A percentile compares a stretch with the other conserved stretches of the same genome.
phyloP scores from a whole-genome alignment of 352 stramenopile species.

The Thalassiosira livingstoniorum region DNA sequence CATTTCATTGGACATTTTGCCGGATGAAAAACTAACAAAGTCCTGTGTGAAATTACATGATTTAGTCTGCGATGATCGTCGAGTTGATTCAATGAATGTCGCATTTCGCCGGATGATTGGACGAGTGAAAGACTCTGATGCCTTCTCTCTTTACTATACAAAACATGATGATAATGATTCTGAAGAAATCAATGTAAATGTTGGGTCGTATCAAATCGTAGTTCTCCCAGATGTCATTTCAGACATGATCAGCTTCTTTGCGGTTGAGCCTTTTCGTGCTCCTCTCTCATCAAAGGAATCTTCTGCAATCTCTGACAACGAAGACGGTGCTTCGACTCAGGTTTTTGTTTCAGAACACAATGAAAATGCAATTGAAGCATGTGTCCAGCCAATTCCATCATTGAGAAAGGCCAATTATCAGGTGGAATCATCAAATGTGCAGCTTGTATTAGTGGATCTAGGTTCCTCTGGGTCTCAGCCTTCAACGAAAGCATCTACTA shows the following conservation, averaged over 20 bases:
- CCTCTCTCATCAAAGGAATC: slow-evolving; percentile 5
- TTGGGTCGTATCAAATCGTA: slow-evolving; percentile 83
- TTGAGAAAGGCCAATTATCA: slow-evolving; percentile 67
- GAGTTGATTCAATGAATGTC: slow-evolving; percentile 45
- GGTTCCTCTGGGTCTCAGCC: slow-evolving; percentile 56
- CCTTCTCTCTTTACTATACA: slow-evolving; percentile 79
- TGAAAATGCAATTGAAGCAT: slow-evolving; percentile 55
- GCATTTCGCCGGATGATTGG: slow-evolving; percentile 79
- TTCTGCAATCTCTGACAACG: slow-evolving; percentile 12
- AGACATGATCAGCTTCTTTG: slow-evolving; percentile 76
- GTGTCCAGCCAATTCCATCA: slow-evolving; percentile 26
- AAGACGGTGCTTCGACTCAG: slow-evolving; percentile 30
- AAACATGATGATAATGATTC: slow-evolving; percentile 63
- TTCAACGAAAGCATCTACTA: slow-evolving; percentile 52
- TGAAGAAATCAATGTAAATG: slow-evolving; percentile 66
- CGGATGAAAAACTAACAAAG: slow-evolving; percentile 69
- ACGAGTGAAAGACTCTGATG: slow-evolving; percentile 57
- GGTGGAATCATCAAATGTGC: slow-evolving; percentile 71
- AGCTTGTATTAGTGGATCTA: slow-evolving; percentile 67
- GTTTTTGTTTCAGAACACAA: slow-evolving; percentile 53
- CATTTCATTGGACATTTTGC: slow-evolving; percentile 71
- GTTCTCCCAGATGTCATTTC: slow-evolving; percentile 82
- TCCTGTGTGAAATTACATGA: slow-evolving; percentile 75
- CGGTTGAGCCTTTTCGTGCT: slow-evolving; percentile 10
- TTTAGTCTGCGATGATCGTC: slow-evolving; percentile 79